Evolutionary conservation across 2,329 filamentous ascomycete species (phyloP).

Genomic region (Ceratocystis ficicola): DNA sequence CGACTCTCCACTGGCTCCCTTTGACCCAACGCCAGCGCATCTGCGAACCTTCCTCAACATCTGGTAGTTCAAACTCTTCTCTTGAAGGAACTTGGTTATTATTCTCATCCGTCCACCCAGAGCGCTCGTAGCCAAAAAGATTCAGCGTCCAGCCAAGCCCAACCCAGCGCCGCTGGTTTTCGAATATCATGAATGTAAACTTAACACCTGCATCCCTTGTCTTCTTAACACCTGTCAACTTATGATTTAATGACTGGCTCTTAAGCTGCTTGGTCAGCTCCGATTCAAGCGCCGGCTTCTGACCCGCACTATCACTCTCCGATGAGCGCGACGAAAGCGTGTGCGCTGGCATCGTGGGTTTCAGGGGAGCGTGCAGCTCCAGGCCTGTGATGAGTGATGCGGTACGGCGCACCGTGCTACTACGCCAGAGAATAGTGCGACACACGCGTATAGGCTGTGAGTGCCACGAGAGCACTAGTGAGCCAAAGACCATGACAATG

Average conservation of each 20-base stretch:
- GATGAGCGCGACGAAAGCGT: conserved; percentile 24
- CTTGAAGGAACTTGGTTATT: conserved; percentile 66
- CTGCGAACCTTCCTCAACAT: conserved; percentile 46
- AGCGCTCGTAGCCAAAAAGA: conserved; percentile 78
- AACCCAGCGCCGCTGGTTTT: conserved; percentile 92
- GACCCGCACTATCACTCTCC: conserved; percentile 23
- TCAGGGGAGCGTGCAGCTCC: conserved; percentile 46
- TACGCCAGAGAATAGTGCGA: conserved; percentile 82
- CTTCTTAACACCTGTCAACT: not conserved
- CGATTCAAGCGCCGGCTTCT: conserved; percentile 29
- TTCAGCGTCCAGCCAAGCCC: conserved; percentile 90
- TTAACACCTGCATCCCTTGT: conserved; percentile 65
- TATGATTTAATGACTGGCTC: conserved; percentile 26
- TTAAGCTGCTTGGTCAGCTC: conserved; percentile 37
- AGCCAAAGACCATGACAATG: conserved; percentile 74
- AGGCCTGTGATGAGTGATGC: conserved; percentile 69
- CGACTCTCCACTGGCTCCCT: conserved; percentile 76
- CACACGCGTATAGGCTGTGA: conserved; percentile 74
- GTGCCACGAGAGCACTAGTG: conserved; percentile 81
- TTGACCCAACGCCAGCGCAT: conserved; percentile 65
- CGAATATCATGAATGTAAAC: conserved; percentile 92
- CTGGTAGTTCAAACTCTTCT: conserved; percentile 53
- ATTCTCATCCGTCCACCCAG: conserved; percentile 92
- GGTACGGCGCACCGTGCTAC: conserved; percentile 56
- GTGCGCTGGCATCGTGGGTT: conserved; percentile 24